phyloP scores from a whole-genome alignment of 768 basidiomycete genomes.

The Daedaleopsis sinensis region DNA sequence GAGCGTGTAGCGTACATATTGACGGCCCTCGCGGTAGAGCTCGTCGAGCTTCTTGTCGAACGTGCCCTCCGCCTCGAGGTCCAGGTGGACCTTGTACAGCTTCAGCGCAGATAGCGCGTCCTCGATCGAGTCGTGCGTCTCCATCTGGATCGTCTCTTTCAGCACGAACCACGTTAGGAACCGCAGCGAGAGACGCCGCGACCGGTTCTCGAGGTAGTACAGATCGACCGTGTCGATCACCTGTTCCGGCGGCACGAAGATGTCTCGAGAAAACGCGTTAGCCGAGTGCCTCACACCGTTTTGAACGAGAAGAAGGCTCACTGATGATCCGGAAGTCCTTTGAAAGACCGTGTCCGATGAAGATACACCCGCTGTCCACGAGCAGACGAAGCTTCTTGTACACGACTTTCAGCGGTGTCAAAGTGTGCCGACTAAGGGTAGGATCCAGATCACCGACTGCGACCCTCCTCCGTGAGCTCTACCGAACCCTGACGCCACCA shows the following conservation, averaged over 20 bases:
- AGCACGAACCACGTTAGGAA: conserved; percentile 97
- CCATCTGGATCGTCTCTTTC: conserved; percentile 88
- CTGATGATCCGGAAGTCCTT: conserved; percentile 99
- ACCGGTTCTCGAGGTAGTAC: conserved; percentile 82
- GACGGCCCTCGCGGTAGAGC: conserved; percentile 75
- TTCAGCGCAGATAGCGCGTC: conserved; percentile 87
- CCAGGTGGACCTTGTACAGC: conserved; percentile 80
- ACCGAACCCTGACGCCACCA: background rate
- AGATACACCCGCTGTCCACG: conserved; percentile 94
- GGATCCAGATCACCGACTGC: conserved; percentile 93
- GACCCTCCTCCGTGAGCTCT: background rate
- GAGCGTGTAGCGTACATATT: conserved; percentile 54
- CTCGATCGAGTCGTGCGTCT: conserved; percentile 98
- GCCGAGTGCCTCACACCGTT: background rate
- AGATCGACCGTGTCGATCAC: conserved; percentile 98
- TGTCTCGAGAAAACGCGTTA: conserved; percentile 55
- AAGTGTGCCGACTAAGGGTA: conserved; percentile 75
- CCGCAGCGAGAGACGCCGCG: conserved; percentile 86
- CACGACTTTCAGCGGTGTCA: conserved; percentile 95
- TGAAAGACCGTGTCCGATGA: conserved; percentile 95
- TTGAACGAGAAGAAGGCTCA: conserved; percentile 42
- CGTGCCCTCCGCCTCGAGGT: conserved; percentile 70
- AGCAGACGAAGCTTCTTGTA: conserved; percentile 96
- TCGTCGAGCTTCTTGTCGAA: conserved; percentile 92
- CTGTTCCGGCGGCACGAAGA: conserved; percentile 93